Conservation (phyloP, 1,284 basidiomycete genomes). For the Ustilago nuda region DNA sequence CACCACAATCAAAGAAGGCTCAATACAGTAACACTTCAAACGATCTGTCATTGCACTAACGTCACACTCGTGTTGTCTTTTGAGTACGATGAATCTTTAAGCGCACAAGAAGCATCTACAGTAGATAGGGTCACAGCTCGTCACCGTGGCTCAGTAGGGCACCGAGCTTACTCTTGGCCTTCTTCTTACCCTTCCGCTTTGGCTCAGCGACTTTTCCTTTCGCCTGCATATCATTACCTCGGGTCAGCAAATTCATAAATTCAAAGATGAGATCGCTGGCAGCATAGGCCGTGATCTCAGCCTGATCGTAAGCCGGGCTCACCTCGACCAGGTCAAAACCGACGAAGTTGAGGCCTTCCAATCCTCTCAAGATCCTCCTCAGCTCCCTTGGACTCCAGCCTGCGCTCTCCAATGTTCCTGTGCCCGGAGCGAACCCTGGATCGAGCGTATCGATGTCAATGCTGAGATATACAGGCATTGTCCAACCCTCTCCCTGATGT, state of each 20-base stretch:
- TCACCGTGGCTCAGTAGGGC: constrained; percentile 29
- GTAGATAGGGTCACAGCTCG: constrained; percentile 12
- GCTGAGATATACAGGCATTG: constrained; percentile 56
- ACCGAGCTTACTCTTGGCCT: constrained; percentile 10
- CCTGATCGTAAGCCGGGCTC: constrained; percentile 54
- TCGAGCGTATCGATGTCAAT: constrained; percentile 63
- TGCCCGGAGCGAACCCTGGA: constrained; percentile 55
- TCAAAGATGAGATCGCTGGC: constrained; percentile 59
- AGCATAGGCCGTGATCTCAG: constrained; percentile 56
- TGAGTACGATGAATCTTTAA: no score
- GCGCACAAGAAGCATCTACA: not conserved
- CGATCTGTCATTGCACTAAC: no score
- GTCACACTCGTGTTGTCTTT: no score
- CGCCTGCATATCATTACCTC: constrained; percentile 19
- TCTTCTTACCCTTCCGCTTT: constrained; percentile 28
- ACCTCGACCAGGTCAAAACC: constrained; percentile 62
- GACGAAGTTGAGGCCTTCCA: constrained; percentile 58
- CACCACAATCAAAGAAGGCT: not conserved
- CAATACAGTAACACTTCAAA: no score
- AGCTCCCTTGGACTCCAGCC: constrained; percentile 59
- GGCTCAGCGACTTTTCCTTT: constrained; percentile 29
- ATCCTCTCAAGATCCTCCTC: constrained; percentile 42
- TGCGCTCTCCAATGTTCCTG: constrained; percentile 55
- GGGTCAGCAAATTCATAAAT: constrained; percentile 49
- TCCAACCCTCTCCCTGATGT: constrained; percentile 45